These are phyloP conservation scores for Cladosporium halotolerans DNA, from an alignment of 2,329 filamentous ascomycete genomes.

Conservation along the genomic window DNA sequence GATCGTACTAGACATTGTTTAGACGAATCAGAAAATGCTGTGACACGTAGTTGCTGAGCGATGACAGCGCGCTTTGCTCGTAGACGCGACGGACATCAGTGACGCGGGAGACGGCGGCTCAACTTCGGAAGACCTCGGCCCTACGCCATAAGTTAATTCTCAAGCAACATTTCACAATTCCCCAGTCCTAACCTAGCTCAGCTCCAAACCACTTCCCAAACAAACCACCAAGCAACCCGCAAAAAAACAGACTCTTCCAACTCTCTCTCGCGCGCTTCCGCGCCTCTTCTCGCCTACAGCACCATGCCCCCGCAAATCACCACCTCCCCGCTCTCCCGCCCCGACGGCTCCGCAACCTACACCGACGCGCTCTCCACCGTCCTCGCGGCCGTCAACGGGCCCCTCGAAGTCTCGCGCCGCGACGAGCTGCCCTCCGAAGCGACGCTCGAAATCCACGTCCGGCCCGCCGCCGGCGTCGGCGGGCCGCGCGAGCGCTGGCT, in stretches of 20 bases:
- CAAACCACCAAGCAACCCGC: no score
- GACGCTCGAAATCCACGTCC: slow-evolving; percentile 79
- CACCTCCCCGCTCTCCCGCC: slow-evolving; percentile 52
- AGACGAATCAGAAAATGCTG: no score
- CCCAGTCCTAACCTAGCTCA: no score
- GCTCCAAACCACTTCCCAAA: no score
- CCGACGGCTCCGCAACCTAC: slow-evolving; percentile 76
- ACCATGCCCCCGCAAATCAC: slow-evolving; percentile 23
- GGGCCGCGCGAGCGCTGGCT: slow-evolving; percentile 60
- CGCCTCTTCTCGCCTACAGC: no score
- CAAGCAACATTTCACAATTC: background rate
- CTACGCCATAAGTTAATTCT: background rate
- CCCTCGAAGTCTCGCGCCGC: slow-evolving; percentile 78
- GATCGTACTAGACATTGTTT: no score
- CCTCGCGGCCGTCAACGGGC: slow-evolving; percentile 82
- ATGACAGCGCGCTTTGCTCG: no score
- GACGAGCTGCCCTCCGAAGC: slow-evolving; percentile 92
- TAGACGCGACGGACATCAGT: no score
- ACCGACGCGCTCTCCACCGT: slow-evolving; percentile 71
- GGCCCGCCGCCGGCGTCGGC: slow-evolving; percentile 77
- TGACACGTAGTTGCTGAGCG: no score
- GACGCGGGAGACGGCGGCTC: background rate
- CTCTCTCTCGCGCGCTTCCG: background rate
- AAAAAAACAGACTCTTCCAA: background rate
- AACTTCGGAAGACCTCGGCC: background rate